These are phyloP conservation scores for Tetrahymena elliotti DNA, from an alignment of 73 alveolate genomes.

Conservation along the genomic window DNA sequence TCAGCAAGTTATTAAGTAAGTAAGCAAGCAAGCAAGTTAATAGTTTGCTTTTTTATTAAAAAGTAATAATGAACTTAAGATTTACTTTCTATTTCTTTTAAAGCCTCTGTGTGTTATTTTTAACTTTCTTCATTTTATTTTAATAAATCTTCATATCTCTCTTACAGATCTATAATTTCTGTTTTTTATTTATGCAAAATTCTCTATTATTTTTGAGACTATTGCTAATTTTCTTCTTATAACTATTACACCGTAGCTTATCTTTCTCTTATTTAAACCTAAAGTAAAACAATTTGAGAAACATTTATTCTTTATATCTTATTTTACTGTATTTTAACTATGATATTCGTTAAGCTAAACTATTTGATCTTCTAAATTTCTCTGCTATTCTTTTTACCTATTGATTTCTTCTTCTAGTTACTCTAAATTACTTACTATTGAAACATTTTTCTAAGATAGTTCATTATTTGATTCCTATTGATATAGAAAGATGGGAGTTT, in stretches of 20 bases:
- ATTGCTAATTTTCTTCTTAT: neutral
- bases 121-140: neutral
- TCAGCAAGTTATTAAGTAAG: neutral
- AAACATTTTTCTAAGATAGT: neutral
- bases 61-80: neutral
- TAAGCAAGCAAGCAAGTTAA: too few species aligned
- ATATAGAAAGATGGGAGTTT: neutral
- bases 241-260: neutral
- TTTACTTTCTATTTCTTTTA: neutral
- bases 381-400: neutral
- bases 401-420: neutral
- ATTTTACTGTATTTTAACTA: neutral
- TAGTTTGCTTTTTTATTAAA: neutral
- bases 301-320: neutral
- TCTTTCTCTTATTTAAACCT: neutral
- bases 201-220: neutral
- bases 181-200: neutral
- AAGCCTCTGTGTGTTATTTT: neutral
- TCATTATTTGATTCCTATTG: neutral
- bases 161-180: neutral
- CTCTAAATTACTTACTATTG: neutral
- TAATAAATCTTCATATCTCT: neutral
- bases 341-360: neutral
- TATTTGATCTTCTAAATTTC: neutral
- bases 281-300: neutral